Evolutionary conservation across 495 filamentous ascomycete species (phyloP).

Genomic region (Penicillium longicatenatum): DNA sequence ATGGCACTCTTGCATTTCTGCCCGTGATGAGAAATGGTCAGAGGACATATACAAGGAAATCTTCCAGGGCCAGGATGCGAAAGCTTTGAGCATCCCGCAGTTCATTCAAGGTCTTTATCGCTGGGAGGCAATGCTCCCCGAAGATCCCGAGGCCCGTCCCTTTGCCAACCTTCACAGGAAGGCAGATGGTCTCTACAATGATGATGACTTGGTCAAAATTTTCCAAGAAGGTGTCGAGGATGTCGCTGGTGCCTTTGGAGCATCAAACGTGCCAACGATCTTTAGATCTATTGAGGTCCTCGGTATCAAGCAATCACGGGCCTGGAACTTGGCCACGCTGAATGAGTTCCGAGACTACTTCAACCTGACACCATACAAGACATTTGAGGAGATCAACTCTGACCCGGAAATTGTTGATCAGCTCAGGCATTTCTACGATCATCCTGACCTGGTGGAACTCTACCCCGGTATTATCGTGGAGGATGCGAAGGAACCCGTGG

Average conservation of each 20-base stretch:
- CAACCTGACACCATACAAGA: constrained; percentile 69
- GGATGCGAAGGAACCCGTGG: constrained; percentile 70
- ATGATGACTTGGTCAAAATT: constrained; percentile 70
- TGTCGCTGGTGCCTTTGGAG: constrained; percentile 61
- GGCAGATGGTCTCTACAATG: constrained; percentile 60
- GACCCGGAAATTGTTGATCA: constrained; percentile 72
- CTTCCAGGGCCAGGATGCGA: constrained; percentile 56
- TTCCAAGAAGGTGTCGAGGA: constrained; percentile 66
- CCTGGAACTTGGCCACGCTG: constrained; percentile 79
- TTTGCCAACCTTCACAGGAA: constrained; percentile 65
- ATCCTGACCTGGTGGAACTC: constrained; percentile 77
- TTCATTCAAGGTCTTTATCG: constrained; percentile 60
- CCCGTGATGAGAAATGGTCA: constrained; percentile 74
- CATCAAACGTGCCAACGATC: constrained; percentile 70
- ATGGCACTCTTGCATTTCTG: constrained; percentile 78
- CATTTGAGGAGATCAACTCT: constrained; percentile 83
- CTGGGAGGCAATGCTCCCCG: constrained; percentile 58
- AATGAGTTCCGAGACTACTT: constrained; percentile 90
- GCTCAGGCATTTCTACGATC: constrained; percentile 74
- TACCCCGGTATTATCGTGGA: constrained; percentile 84
- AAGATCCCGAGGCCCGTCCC: constrained; percentile 63
- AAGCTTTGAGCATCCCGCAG: constrained; percentile 53
- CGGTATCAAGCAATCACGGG: constrained; percentile 80
- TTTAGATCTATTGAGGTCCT: constrained; percentile 80
- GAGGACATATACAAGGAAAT: constrained; percentile 62